Conservation (phyloP, 257 asterid genomes). For the Fraxinus anomala region DNA sequence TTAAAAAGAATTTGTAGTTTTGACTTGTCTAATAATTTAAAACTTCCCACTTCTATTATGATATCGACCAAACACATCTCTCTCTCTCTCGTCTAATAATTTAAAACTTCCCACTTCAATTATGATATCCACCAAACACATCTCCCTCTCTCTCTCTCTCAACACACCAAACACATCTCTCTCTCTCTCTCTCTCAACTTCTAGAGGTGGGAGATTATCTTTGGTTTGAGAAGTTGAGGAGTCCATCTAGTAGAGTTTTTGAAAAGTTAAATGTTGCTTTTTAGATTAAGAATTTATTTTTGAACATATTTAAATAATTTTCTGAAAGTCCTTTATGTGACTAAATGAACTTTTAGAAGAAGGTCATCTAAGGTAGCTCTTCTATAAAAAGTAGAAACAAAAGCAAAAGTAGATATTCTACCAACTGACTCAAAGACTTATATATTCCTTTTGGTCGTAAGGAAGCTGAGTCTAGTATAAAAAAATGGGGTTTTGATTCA, state of each 20-base stretch:
- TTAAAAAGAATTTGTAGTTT: not conserved
- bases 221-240: not conserved
- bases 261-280: too few species aligned
- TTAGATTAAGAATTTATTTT: too few species aligned
- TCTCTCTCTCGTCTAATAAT: not conserved
- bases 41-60: not conserved
- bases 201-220: slow-evolving; percentile 3
- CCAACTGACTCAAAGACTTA: too few species aligned
- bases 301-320: too few species aligned
- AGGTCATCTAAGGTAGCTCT: too few species aligned
- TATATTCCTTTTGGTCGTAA: not conserved
- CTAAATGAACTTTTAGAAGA: too few species aligned
- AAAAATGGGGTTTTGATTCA: slow-evolving; percentile 23
- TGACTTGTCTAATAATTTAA: not conserved
- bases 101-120: not conserved
- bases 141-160: not conserved
- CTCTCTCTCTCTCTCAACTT: not conserved
- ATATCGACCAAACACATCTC: not conserved
- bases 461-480: slow-evolving; percentile 8
- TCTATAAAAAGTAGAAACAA: too few species aligned
- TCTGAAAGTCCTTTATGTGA: too few species aligned
- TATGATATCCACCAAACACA: not conserved
- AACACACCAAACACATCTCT: too few species aligned
- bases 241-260: too few species aligned
- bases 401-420: too few species aligned